Evolutionary conservation across 257 asterid species (phyloP).

Genomic region (Nicotiana otophora): DNA sequence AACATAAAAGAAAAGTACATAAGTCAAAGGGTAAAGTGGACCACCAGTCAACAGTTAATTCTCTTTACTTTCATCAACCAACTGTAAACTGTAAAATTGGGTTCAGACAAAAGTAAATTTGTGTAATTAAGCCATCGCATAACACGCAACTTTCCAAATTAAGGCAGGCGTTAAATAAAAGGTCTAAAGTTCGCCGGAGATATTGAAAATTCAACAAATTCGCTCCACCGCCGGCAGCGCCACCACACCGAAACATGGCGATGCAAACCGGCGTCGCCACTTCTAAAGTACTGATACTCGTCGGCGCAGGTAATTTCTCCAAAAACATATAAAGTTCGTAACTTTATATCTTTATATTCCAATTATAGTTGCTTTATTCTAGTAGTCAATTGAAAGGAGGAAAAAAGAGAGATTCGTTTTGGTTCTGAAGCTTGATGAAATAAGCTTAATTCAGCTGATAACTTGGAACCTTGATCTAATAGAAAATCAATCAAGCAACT

Average conservation of each 20-base stretch:
- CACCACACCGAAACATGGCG: constrained; percentile 45
- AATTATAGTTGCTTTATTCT: not conserved
- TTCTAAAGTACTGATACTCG: constrained; percentile 66
- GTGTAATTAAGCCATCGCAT: not conserved
- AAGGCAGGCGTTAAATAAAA: not conserved
- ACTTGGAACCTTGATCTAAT: not conserved
- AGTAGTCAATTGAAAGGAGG: not conserved
- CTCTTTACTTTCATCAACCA: not conserved
- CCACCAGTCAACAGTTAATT: too few species aligned
- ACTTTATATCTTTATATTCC: not conserved
- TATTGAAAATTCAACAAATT: not conserved
- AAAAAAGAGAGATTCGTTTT: not conserved
- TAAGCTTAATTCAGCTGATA: not conserved
- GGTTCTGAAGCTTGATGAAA: not conserved
- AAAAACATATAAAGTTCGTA: not conserved
- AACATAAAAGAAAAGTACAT: too few species aligned
- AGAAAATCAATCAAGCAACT: not conserved
- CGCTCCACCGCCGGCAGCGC: not conserved
- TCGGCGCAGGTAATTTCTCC: constrained; percentile 58
- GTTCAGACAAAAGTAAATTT: not conserved
- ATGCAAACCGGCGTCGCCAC: constrained; percentile 72
- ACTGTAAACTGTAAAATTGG: not conserved
- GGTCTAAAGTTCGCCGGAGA: constrained; percentile 2
- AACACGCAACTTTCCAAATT: not conserved
- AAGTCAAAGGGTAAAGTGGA: too few species aligned